A percentile compares a stretch with the other conserved stretches of the same genome.
These are phyloP conservation scores for Colletotrichum sp. DNA, from an alignment of 2,329 filamentous ascomycete species.

Conservation along the genomic window DNA sequence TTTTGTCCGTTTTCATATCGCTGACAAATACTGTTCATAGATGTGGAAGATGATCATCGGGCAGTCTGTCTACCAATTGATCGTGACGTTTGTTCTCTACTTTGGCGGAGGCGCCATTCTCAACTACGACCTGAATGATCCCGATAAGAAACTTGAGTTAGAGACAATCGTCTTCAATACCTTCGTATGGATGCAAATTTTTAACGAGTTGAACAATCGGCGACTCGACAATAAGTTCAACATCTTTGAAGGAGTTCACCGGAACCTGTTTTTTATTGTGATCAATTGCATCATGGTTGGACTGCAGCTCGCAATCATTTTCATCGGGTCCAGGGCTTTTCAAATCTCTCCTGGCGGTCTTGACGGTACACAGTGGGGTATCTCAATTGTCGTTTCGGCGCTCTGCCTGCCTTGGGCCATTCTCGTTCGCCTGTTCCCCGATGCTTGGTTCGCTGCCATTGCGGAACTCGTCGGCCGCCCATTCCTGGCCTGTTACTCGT, in stretches of 20 bases:
- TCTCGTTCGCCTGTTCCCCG: constrained; percentile 54
- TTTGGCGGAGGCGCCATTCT: constrained; percentile 4
- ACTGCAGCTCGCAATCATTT: constrained; percentile 62
- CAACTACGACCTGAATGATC: not conserved
- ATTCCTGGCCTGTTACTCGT: not conserved
- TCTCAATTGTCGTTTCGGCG: constrained; percentile 51
- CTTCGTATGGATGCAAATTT: constrained; percentile 87
- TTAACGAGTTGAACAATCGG: constrained; percentile 69
- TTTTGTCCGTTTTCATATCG: too few relatives aligned
- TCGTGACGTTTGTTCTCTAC: constrained; percentile 50
- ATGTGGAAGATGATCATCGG: constrained; percentile 70
- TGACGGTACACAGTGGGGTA: constrained; percentile 58
- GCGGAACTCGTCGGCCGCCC: not conserved
- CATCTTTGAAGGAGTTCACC: constrained; percentile 36
- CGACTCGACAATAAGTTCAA: constrained; percentile 64
- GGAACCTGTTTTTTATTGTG: constrained; percentile 61
- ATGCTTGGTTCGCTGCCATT: constrained; percentile 28
- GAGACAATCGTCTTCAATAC: constrained; percentile 82
- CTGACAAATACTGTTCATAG: not conserved
- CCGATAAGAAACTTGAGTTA: constrained; percentile 40
- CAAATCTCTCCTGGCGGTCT: constrained; percentile 27
- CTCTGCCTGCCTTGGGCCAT: constrained; percentile 56
- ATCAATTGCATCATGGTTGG: constrained; percentile 64
- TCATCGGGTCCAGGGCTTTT: constrained; percentile 62
- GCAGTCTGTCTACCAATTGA: constrained; percentile 65